These are phyloP conservation scores for Austroboletus sp. DNA, from an alignment of 1,284 basidiomycete species.

Conservation along the genomic window DNA sequence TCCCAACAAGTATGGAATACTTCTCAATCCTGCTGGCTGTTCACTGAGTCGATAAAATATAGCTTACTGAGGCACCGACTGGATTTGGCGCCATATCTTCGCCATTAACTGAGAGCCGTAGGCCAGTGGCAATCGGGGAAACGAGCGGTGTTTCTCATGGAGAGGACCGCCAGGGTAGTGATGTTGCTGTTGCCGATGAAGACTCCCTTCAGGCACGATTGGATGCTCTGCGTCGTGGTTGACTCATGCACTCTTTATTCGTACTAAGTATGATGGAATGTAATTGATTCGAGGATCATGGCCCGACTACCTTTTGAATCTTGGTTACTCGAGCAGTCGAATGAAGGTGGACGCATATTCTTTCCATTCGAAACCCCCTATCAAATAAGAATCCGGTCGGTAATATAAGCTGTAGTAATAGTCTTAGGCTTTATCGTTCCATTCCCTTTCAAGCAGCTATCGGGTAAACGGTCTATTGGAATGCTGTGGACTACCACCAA, in stretches of 20 bases:
- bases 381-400: too few relatives aligned
- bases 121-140: constrained; percentile 77
- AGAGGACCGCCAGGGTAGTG: constrained; percentile 33
- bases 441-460: too few relatives aligned
- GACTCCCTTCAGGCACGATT: constrained; percentile 83
- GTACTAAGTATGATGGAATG: constrained; percentile 3
- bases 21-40: constrained; percentile 1
- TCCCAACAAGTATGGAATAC: constrained; percentile 72
- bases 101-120: constrained; percentile 57
- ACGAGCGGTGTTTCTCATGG: constrained; percentile 39
- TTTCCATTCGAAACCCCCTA: too few relatives aligned
- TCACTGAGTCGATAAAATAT: constrained; percentile 13
- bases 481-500: not conserved
- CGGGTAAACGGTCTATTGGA: not conserved
- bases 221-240: constrained; percentile 71
- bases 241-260: constrained; percentile 10
- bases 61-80: constrained; percentile 82
- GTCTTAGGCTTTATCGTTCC: not conserved
- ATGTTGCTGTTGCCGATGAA: constrained; percentile 61
- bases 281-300: constrained; percentile 4
- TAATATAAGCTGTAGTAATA: not conserved
- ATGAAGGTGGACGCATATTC: not conserved
- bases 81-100: constrained; percentile 55
- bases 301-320: not conserved
- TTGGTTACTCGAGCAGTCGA: not conserved